Evolutionary conservation across 2,329 filamentous ascomycete genomes (phyloP).

Genomic region (Beauveria caledonica): DNA sequence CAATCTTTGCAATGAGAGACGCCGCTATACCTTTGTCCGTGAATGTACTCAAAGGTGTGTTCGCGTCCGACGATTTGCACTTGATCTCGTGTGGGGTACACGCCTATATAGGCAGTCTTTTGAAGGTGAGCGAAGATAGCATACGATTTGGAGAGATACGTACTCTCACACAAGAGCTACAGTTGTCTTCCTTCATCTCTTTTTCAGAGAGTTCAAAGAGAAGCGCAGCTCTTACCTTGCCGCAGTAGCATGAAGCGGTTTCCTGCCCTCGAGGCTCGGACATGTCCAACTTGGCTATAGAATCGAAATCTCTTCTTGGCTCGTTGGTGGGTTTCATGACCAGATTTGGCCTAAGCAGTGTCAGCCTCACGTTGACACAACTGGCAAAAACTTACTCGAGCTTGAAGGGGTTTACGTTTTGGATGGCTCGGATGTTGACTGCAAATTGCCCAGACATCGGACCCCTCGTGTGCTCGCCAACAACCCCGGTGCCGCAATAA

Average conservation of each 20-base stretch:
- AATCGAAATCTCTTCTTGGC: too few relatives aligned
- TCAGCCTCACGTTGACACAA: too few relatives aligned
- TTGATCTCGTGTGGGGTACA: conserved; percentile 21
- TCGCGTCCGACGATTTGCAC: conserved; percentile 20
- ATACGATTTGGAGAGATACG: background rate
- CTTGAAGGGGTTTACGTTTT: conserved; percentile 18
- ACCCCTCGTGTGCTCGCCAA: conserved; percentile 18
- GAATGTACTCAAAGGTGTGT: conserved; percentile 20
- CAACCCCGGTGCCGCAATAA: conserved; percentile 20
- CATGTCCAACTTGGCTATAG: too few relatives aligned
- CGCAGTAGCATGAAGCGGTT: conserved; percentile 20
- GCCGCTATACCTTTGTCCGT: conserved; percentile 16
- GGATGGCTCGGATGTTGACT: conserved; percentile 20
- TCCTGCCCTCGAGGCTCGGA: too few relatives aligned
- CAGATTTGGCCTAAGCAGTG: too few relatives aligned
- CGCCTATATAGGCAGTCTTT: conserved; percentile 21
- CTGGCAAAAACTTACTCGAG: conserved; percentile 14
- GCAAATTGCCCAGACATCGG: conserved; percentile 15
- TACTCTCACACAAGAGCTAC: conserved; percentile 25
- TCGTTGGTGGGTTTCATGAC: too few relatives aligned
- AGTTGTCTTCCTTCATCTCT: conserved; percentile 34
- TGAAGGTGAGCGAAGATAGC: background rate
- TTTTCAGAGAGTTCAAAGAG: conserved; percentile 26
- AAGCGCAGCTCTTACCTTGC: conserved; percentile 17
- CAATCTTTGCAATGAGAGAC: conserved; percentile 20